Evolutionary conservation across 768 basidiomycete species (phyloP), one percentile per base, ranked within the genome.

Genomic region (Tylopilus rubrobrunneus): DNA sequence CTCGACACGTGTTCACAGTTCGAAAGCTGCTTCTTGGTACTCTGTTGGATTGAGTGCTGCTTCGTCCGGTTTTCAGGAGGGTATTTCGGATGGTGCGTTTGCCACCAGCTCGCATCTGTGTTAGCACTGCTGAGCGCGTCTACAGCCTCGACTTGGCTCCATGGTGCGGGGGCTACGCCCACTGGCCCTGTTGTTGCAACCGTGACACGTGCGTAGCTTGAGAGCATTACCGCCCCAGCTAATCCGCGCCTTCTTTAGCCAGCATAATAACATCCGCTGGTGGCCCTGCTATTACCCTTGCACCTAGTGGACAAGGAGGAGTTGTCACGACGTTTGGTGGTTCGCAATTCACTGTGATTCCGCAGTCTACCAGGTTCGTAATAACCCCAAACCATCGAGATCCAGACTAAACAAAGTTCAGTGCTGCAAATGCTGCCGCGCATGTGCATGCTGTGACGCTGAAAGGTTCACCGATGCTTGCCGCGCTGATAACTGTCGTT

Each of bases 261-360:
- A 87, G 82, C 14, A 64, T 87, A 19, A 68, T 87, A 28, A 84
- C 81, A 15, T 80, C 78, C 40, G 76, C 64, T 10, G 86, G 83
- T 7, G 86, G 85, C 11, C 60, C 74, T 42, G 85, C 77, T 1
- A 68, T 86, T 53, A 87, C 85, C 0, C 74, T 88, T 19, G 85
- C 83, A 27, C 40, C 76, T 62, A 63, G 66, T 48, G 70, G 68
- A 31, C 66, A 25, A 25, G 25, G 55, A 7, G 72, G 71, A 15
- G 71, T 72, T 15, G 72, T 69, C 8, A 85, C 83, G 28, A 75
- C 79, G 19, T 76, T 74, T 56, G 81, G 75, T 25, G 84, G 84
- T 34, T 75, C 77, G 8, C 63, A 77, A 2, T 85, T 76, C 67
- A 83, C 79, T 15, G 73, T 77, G 21, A 78, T 79, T 27, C 43